Percentiles rank a stretch among this genome's conserved stretches.
Evolutionary conservation across 2,329 filamentous ascomycete genomes (phyloP).

Genomic region (Ceratocystis harringtonii): DNA sequence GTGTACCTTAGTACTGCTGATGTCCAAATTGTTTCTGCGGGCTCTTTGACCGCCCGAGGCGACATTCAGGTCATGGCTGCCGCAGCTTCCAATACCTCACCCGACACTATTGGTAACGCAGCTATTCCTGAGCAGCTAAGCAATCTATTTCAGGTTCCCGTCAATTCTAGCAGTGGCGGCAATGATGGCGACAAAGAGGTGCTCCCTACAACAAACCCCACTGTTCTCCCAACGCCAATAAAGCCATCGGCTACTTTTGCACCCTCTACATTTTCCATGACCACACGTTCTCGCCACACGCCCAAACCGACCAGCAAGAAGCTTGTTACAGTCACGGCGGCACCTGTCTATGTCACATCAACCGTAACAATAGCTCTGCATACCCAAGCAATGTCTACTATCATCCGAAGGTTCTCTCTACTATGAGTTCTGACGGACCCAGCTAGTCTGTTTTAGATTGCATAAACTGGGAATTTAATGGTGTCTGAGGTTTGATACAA

Average conservation of each 20-base stretch:
- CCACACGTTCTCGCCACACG: background rate
- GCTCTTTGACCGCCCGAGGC: background rate
- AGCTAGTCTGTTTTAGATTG: background rate
- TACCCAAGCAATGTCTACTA: conserved; percentile 10
- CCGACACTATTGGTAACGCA: conserved; percentile 29
- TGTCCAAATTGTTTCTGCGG: conserved; percentile 25
- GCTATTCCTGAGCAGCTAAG: conserved; percentile 33
- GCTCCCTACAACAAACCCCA: conserved; percentile 16
- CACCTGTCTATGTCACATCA: conserved; percentile 25
- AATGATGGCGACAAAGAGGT: conserved; percentile 8
- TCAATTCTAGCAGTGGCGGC: background rate
- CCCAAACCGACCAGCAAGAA: conserved; percentile 6
- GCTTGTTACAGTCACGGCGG: conserved; percentile 18
- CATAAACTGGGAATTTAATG: background rate
- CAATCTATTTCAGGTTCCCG: conserved; percentile 31
- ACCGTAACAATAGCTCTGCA: conserved; percentile 20
- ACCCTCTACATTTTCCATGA: conserved; percentile 15
- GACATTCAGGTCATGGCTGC: background rate
- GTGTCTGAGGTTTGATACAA: too few species aligned
- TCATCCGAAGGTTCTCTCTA: conserved; percentile 8
- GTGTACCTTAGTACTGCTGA: conserved; percentile 30
- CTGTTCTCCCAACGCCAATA: background rate
- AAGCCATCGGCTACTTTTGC: background rate
- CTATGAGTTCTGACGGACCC: conserved; percentile 1
- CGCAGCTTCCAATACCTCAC: conserved; percentile 3